Conservation (phyloP, 2,329 filamentous ascomycete species). For the Neopestalotiopsis sp. region DNA sequence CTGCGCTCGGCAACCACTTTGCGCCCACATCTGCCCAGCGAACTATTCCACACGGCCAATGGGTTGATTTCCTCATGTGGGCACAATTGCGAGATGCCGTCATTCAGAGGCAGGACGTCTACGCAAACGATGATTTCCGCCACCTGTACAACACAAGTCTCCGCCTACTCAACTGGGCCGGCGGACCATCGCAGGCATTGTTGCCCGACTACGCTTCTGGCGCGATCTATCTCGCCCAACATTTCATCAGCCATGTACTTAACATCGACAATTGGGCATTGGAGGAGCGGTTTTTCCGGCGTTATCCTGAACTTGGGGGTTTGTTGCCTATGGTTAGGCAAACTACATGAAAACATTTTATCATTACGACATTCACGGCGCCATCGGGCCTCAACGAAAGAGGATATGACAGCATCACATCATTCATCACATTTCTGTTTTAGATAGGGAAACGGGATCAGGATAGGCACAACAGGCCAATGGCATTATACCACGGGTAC, state of each 20-base stretch:
- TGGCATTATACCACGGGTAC: conserved; percentile 18
- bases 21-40: conserved; percentile 35
- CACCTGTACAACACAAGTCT: conserved; percentile 40
- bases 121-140: conserved; percentile 44
- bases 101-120: conserved; percentile 41
- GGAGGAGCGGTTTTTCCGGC: conserved; percentile 31
- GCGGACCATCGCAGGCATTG: conserved; percentile 30
- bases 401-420: neutral
- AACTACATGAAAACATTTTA: conserved; percentile 1
- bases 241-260: conserved; percentile 32
- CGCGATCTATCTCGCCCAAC: conserved; percentile 32
- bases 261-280: conserved; percentile 34
- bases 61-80: conserved; percentile 41
- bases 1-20: conserved; percentile 28
- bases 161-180: conserved; percentile 42
- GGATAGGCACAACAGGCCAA: neutral
- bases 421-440: neutral
- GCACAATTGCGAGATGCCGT: conserved; percentile 40
- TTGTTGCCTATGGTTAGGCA: conserved; percentile 24
- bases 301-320: conserved; percentile 34
- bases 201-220: conserved; percentile 33
- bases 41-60: conserved; percentile 35
- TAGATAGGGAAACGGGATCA: neutral
- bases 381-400: neutral
- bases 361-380: conserved; percentile 2